Evolutionary conservation across 2,329 filamentous ascomycete genomes (phyloP), one percentile per base, ranked within the genome.

Genomic region (Thelonectria discophora): DNA sequence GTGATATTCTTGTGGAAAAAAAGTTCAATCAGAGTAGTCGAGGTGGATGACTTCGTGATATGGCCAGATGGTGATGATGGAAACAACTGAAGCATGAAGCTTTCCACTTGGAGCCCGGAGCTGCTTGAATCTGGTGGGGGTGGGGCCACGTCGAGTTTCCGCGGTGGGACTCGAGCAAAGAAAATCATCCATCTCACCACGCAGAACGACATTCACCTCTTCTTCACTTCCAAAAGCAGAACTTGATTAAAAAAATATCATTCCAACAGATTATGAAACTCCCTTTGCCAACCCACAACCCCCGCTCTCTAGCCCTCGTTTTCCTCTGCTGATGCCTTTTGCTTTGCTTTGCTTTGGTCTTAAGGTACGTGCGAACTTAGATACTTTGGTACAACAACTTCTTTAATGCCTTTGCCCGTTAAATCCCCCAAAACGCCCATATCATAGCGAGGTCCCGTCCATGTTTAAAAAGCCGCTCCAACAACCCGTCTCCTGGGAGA

Each of bases 41-140:
- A 7, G 27, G 27, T 30, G 27, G 27, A 30, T 9, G 27, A 30
- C 5, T 5, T 7, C 27, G 27, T 30, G 27, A 30, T 30, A 4
- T 7, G 24, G 27, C 27, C 12, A 37, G 47, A 40, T 39, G 49
- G 47, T 47, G 56, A 49, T 43, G 51, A 37, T 50, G 56, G 27
- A 56, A 59, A 40, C 13, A 57, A n/a, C n/a, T n/a, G n/a, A n/a
- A 67, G 40, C 54, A 42, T 60, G 61, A 62, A 39, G 58, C 56
- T 67, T 58, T 58, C 21, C 21, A 24, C 21, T 24, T 24, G 21
- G 62, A 58, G 32, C 27, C 30, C 30, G 52, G 52, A 13, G 40
- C 15, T 55, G 54, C 55, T 58, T 56, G 24, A 43, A 58, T 64
- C 55, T 63, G 52, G 61, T 65, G 69, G 61, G 64, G 63, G 69